Evolutionary conservation across 2,329 filamentous ascomycete genomes (phyloP).

Genomic region (Mollisiaceae sp.): DNA sequence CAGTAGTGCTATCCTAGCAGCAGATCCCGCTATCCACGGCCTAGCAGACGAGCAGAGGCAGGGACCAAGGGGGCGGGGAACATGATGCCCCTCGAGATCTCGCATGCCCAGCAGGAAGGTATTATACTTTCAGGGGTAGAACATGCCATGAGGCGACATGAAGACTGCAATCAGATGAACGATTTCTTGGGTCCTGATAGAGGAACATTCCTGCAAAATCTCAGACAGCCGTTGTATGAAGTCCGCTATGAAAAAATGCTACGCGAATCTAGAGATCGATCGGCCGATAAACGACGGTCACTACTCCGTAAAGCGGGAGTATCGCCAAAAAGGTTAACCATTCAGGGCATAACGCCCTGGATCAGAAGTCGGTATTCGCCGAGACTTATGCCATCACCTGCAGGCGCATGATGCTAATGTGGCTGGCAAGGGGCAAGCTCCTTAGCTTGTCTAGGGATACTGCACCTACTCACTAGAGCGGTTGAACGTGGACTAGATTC

Average conservation of each 20-base stretch:
- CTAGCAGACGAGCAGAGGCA: background rate
- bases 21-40: background rate
- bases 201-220: background rate
- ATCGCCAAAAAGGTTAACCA: too few species aligned
- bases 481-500: background rate
- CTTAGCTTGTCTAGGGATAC: background rate
- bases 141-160: background rate
- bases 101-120: background rate
- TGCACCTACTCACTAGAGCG: background rate
- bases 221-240: constrained; percentile 3
- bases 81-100: background rate
- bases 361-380: background rate
- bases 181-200: background rate
- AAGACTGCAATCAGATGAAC: background rate
- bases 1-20: background rate
- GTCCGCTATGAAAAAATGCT: background rate
- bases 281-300: background rate
- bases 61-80: background rate
- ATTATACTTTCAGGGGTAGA: background rate
- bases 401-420: background rate
- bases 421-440: background rate
- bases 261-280: background rate
- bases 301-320: too few species aligned
- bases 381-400: background rate
- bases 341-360: background rate